Conservation (phyloP, 1,284 basidiomycete species). For the Sanghuangporus sanghuang region DNA sequence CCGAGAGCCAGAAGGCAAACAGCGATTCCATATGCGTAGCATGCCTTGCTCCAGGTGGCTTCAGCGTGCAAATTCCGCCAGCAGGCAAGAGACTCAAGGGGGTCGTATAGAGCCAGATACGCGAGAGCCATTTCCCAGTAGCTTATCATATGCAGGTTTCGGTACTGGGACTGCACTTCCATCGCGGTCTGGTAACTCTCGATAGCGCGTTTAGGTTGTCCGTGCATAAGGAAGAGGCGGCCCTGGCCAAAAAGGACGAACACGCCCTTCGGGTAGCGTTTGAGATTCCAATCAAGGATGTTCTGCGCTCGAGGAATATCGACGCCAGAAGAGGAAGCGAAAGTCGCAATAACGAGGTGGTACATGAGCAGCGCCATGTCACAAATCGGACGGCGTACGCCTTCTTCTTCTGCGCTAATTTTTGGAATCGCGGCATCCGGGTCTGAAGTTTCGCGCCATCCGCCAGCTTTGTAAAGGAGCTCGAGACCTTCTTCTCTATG, state of each 20-base stretch:
- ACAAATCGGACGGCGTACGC: conserved; percentile 79
- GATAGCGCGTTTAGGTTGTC: conserved; percentile 73
- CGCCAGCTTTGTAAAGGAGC: conserved; percentile 75
- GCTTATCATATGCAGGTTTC: conserved; percentile 70
- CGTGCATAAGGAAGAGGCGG: conserved; percentile 72
- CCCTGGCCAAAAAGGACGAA: conserved; percentile 97
- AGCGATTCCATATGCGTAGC: conserved; percentile 72
- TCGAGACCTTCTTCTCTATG: conserved; percentile 76
- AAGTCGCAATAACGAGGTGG: conserved; percentile 83
- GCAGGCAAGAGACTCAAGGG: conserved; percentile 54
- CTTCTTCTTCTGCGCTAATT: conserved; percentile 44
- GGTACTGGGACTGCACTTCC: conserved; percentile 58
- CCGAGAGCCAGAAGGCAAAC: conserved; percentile 52
- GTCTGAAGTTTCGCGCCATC: conserved; percentile 61
- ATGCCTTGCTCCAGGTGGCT: conserved; percentile 86
- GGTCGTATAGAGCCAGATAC: conserved; percentile 64
- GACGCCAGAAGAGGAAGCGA: conserved; percentile 70
- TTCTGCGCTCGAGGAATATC: conserved; percentile 70
- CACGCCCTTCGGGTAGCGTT: conserved; percentile 76
- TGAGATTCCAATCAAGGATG: conserved; percentile 78
- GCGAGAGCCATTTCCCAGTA: conserved; percentile 87
- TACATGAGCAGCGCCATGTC: conserved; percentile 89
- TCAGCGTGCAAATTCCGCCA: conserved; percentile 72
- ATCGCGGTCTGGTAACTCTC: conserved; percentile 67
- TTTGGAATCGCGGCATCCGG: conserved; percentile 31